Percentiles rank a stretch among this genome's conserved stretches.
phyloP scores from a whole-genome alignment of 202 grass and related monocot species.

The Saccharum hybrid region DNA sequence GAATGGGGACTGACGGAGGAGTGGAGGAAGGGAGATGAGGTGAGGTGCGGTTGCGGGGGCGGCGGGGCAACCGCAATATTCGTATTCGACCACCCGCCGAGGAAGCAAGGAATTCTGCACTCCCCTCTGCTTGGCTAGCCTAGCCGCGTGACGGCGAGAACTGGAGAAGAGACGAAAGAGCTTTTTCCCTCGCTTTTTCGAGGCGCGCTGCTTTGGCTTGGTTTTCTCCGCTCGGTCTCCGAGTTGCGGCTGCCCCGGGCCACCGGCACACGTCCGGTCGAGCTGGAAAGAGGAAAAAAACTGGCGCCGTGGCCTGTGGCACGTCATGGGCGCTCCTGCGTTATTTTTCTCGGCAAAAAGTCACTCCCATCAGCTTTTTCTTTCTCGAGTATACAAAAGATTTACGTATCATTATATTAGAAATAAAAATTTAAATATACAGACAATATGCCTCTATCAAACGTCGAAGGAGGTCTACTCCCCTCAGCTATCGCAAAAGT shows the following conservation, averaged over 20 bases:
- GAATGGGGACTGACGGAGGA: neutral
- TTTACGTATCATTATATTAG: too few relatives aligned
- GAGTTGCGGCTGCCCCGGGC: too few relatives aligned
- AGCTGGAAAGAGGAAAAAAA: neutral
- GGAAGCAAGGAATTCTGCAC: conserved; percentile 53
- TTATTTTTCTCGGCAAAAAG: too few relatives aligned
- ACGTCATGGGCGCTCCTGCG: too few relatives aligned
- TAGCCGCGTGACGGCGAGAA: neutral
- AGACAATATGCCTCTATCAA: too few relatives aligned
- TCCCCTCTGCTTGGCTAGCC: neutral
- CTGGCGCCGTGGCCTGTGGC: neutral
- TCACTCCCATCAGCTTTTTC: too few relatives aligned
- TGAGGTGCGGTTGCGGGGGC: conserved; percentile 34
- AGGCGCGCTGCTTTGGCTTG: too few relatives aligned
- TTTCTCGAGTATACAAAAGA: too few relatives aligned
- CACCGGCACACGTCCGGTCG: neutral
- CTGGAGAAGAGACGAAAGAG: neutral
- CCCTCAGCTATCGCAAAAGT: too few relatives aligned
- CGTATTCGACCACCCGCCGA: conserved; percentile 32
- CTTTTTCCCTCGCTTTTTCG: neutral
- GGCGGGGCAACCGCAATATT: conserved; percentile 48
- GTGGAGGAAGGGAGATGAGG: neutral
- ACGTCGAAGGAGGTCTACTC: too few relatives aligned
- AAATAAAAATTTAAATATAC: too few relatives aligned
- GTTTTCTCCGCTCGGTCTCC: too few relatives aligned